These are phyloP conservation scores for Ganoderma sp. DNA, from an alignment of 1,284 basidiomycete species.

Conservation along the genomic window DNA sequence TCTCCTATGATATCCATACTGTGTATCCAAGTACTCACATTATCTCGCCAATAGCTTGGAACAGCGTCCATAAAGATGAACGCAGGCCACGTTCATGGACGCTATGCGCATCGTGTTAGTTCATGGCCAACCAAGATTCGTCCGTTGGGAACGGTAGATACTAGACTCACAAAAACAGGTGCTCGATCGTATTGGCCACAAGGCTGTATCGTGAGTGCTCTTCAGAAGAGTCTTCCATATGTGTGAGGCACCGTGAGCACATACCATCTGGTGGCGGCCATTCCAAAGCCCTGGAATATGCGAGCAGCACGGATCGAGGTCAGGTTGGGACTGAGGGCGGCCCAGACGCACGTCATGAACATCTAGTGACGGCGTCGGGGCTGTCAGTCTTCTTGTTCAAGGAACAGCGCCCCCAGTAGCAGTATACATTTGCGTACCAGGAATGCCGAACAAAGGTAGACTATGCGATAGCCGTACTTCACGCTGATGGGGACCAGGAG, in stretches of 20 bases:
- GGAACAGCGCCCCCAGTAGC: not conserved
- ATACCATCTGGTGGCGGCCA: constrained; percentile 38
- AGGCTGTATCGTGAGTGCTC: constrained; percentile 30
- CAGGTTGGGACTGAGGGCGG: constrained; percentile 48
- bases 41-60: constrained; percentile 49
- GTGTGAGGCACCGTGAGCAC: too few species aligned
- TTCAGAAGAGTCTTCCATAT: too few species aligned
- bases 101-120: constrained; percentile 37
- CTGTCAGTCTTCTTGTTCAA: not conserved
- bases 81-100: constrained; percentile 27
- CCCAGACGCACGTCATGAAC: constrained; percentile 54
- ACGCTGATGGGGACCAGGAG: constrained; percentile 48
- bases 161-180: constrained; percentile 46
- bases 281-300: constrained; percentile 52
- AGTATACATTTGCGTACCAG: constrained; percentile 37
- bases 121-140: constrained; percentile 49
- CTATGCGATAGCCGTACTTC: constrained; percentile 52
- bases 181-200: constrained; percentile 50
- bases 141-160: too few species aligned
- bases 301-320: constrained; percentile 49
- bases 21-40: constrained; percentile 37
- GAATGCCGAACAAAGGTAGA: constrained; percentile 48
- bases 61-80: constrained; percentile 44
- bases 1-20: constrained; percentile 6
- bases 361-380: constrained; percentile 37